Evolutionary conservation across 495 filamentous ascomycete genomes (phyloP).

Genomic region (Pyrenopolyporus hunteri): DNA sequence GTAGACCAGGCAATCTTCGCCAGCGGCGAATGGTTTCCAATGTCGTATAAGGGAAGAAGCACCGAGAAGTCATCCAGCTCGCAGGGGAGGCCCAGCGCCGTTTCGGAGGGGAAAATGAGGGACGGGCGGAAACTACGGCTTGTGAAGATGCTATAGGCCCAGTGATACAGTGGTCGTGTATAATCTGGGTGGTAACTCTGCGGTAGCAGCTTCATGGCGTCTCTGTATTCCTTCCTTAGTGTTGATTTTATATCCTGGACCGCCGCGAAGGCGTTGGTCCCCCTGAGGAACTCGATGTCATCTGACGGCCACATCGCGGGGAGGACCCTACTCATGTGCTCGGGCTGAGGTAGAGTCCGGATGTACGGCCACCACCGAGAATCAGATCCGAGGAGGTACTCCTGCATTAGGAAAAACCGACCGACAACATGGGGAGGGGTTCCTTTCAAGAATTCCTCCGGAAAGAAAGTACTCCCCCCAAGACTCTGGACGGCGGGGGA

Average conservation of each 20-base stretch:
- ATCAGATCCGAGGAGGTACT: constrained; percentile 52
- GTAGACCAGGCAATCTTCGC: constrained; percentile 51
- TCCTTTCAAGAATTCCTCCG: constrained; percentile 44
- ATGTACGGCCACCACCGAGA: constrained; percentile 61
- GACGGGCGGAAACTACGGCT: constrained; percentile 60
- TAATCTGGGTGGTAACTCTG: constrained; percentile 44
- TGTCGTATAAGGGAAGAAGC: constrained; percentile 58
- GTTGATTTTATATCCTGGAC: constrained; percentile 51
- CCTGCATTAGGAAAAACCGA: constrained; percentile 55
- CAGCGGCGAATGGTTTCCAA: constrained; percentile 57
- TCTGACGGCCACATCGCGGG: constrained; percentile 54
- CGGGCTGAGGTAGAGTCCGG: constrained; percentile 55
- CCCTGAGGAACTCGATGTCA: constrained; percentile 52
- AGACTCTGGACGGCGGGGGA: background rate
- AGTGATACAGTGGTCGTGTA: constrained; percentile 55
- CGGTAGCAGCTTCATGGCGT: constrained; percentile 48
- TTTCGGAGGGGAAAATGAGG: constrained; percentile 46
- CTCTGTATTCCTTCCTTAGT: constrained; percentile 51
- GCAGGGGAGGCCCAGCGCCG: constrained; percentile 28
- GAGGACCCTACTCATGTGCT: constrained; percentile 44
- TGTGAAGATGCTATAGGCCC: constrained; percentile 61
- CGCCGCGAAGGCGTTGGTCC: constrained; percentile 57
- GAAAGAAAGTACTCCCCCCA: constrained; percentile 36
- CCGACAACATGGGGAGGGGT: constrained; percentile 54
- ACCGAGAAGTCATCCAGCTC: constrained; percentile 57